A percentile compares a stretch with the other conserved stretches of the same genome.
phyloP scores from a whole-genome alignment of 345 rosid species.

The Microthlaspi erraticum region DNA sequence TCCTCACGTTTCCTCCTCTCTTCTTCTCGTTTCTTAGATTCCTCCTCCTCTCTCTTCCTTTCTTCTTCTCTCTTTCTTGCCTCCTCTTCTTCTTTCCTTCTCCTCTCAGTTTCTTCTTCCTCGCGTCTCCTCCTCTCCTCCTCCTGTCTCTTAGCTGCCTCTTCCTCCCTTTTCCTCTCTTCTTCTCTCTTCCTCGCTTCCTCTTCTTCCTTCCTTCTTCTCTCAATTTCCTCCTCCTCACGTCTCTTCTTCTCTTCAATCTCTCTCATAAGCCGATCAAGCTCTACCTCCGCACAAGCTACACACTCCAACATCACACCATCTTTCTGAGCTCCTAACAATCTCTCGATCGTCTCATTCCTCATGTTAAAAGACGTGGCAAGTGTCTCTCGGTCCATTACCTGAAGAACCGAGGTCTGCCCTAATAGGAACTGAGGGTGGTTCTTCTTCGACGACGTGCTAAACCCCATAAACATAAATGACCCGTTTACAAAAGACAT shows the following conservation, averaged over 20 bases:
- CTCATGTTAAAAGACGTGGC: constrained; percentile 65
- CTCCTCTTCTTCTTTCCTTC: constrained; percentile 44
- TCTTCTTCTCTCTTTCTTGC: constrained; percentile 44
- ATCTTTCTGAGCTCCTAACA: constrained; percentile 56
- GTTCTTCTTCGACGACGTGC: constrained; percentile 54
- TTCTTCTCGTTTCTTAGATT: constrained; percentile 10
- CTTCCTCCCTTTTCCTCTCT: constrained; percentile 14
- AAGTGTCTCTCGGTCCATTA: constrained; percentile 50
- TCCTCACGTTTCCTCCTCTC: constrained; percentile 14
- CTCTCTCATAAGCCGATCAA: constrained; percentile 55
- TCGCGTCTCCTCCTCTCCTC: constrained; percentile 51
- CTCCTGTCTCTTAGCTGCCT: constrained; percentile 48
- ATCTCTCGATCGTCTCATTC: constrained; percentile 50
- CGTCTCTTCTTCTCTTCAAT: constrained; percentile 54
- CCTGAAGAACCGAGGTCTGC: constrained; percentile 59
- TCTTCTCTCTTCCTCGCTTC: constrained; percentile 48
- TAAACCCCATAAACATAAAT: constrained; percentile 90
- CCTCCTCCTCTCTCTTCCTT: constrained; percentile 29
- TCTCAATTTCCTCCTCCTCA: constrained; percentile 47
- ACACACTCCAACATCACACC: constrained; percentile 74
- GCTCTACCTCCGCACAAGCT: constrained; percentile 85
- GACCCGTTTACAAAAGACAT: constrained; percentile 77
- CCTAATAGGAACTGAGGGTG: constrained; percentile 79
- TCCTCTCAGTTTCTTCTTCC: constrained; percentile 42
- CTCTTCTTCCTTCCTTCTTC: constrained; percentile 47